phyloP scores from a whole-genome alignment of 345 rosid species.

The Noccaea bulbosa region DNA sequence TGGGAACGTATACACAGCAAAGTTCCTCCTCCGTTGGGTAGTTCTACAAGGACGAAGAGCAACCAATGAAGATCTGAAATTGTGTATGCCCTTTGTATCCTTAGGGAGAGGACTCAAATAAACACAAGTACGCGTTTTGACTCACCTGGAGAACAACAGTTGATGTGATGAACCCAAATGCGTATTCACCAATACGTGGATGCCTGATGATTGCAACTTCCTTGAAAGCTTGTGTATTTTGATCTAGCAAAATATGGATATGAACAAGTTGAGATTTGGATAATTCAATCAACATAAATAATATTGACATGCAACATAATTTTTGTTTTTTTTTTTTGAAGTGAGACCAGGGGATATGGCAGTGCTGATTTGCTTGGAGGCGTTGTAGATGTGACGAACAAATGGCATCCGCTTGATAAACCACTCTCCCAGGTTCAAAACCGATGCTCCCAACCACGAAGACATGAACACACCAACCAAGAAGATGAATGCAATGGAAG shows the following conservation, averaged over 20 bases:
- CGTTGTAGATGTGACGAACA: constrained; percentile 94
- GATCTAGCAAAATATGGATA: constrained; percentile 55
- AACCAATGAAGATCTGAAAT: neutral
- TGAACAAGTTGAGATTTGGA: constrained; percentile 9
- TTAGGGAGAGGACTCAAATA: neutral
- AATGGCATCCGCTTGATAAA: constrained; percentile 99
- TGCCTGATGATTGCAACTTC: constrained; percentile 95
- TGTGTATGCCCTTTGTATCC: neutral
- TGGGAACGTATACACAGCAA: constrained; percentile 95
- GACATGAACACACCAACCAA: constrained; percentile 99
- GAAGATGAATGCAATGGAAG: constrained; percentile 94
- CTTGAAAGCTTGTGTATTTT: constrained; percentile 92
- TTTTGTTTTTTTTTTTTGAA: neutral
- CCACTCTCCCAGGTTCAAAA: constrained; percentile 95
- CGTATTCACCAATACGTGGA: constrained; percentile 95
- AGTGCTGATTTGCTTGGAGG: constrained; percentile 98
- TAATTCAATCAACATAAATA: neutral
- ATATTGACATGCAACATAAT: constrained; percentile 4
- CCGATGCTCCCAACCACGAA: constrained; percentile 99
- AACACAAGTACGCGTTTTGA: neutral
- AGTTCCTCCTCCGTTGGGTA: constrained; percentile 93
- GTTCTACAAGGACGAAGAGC: too few species aligned
- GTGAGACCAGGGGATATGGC: constrained; percentile 94
- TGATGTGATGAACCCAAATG: constrained; percentile 93
- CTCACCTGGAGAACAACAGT: constrained; percentile 83